Base-by-base conservation (phyloP, 805 yeast genomes). In the Schizosaccharomyces lindneri region DNA sequence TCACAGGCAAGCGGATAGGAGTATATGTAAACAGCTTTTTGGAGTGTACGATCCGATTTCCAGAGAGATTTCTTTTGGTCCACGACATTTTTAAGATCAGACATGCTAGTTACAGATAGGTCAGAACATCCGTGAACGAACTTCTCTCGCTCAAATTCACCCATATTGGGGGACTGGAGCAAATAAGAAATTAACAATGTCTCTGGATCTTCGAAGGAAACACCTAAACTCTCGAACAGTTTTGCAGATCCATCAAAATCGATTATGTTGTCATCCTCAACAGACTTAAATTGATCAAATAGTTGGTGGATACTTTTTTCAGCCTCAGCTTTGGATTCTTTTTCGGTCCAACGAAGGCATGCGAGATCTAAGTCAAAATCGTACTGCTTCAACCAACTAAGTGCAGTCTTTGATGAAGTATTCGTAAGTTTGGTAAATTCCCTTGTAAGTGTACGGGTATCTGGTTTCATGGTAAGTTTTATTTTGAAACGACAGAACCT, bases 181-280 rank as follows among this genome's bases (percentile, higher is more conserved):
- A 83, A 76, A 66, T 80, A 82, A 0, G 93, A 87, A 11, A 90
- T 69, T 0, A 85, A 81, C 55, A 90, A 73, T 2, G 87, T 83
- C 5, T 75, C 78, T 7, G 80, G 75, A 68, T 89, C 88, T 65
- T 90, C 97, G 0, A 88, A 83, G 15, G 80, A 80, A 48, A 83
- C 75, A 0, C 79, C 81, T 59, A 90, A 71, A 66, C 83, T 95
- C 17, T 75, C 75, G 27, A 90, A 73, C 66, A 82, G 86, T 48
- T 68, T 65, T 9, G 89, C 70, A 0, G 96, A 84, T 0, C 95
- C 96, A 63, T 87, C 93, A 9, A 85, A 75, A 31, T 82, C 90
- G 48, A 88, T 85, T 13, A 73, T 70, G 6, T 63, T 43, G 13
- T 64, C 62, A 0, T 68, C 71, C 15, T 69, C 68, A 0, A 68